A percentile compares a stretch with the other conserved stretches of the same genome.
Conservation (phyloP, 2,329 filamentous ascomycete species). For the Sphaerulina populicola region DNA sequence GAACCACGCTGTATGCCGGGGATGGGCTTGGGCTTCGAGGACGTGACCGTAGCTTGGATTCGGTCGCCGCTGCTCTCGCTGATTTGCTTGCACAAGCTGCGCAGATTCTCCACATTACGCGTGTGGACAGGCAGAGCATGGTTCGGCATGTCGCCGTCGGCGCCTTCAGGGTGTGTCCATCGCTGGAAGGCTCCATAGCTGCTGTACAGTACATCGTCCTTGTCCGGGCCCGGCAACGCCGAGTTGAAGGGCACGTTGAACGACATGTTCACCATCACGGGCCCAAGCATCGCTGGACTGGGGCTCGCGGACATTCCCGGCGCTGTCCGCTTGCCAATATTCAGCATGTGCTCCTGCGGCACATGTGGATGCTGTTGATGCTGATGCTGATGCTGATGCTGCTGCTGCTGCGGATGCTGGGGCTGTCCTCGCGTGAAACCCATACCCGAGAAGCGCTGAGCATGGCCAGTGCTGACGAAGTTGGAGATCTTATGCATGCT, state of each 20-base stretch:
- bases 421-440: slow-evolving; percentile 56
- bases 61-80: slow-evolving; percentile 56
- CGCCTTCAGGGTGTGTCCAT: slow-evolving; percentile 88
- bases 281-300: slow-evolving; percentile 61
- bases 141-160: slow-evolving; percentile 72
- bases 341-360: slow-evolving; percentile 14
- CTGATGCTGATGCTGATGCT: slow-evolving; percentile 16
- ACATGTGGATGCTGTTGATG: slow-evolving; percentile 1
- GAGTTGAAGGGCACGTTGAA: slow-evolving; percentile 97
- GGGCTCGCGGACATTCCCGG: slow-evolving; percentile 37
- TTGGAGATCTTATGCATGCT: slow-evolving; percentile 61
- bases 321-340: slow-evolving; percentile 47
- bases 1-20: slow-evolving; percentile 46
- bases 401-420: slow-evolving; percentile 33
- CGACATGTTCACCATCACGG: slow-evolving; percentile 70
- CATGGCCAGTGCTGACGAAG: slow-evolving; percentile 50
- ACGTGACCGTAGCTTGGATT: slow-evolving; percentile 74
- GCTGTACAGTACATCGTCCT: slow-evolving; percentile 89
- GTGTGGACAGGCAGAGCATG: slow-evolving; percentile 88
- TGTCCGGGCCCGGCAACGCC: slow-evolving; percentile 82
- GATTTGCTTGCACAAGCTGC: slow-evolving; percentile 72
- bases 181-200: slow-evolving; percentile 77
- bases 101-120: slow-evolving; percentile 72
- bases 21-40: slow-evolving; percentile 62
- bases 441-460: slow-evolving; percentile 54